Base-by-base conservation (phyloP, 345 rosid species). In the Eucalyptus cloeziana region DNA sequence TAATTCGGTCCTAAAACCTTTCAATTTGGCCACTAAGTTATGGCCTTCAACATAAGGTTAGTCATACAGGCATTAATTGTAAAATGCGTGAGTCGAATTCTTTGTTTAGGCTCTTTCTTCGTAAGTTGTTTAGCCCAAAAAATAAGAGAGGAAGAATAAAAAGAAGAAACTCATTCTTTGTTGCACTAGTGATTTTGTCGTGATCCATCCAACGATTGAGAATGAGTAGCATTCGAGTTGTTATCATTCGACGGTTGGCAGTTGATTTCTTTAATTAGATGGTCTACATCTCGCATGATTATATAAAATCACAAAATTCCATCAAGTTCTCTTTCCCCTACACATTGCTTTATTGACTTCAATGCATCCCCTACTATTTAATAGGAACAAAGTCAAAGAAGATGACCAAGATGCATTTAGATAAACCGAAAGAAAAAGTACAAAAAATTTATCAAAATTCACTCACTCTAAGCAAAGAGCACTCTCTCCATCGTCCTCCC, bases 11-110 rank as follows among this genome's bases (percentile, higher is more conserved):
- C 1, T 16, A 71, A 33, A 5, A 17, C 0, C 33, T 71, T 33
- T 71, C 0, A 19, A 71, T 71, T 71, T 33, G 13, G 1, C 27
- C 14, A 21, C 5, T 2, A 10, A 21, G 15, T 76, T 40, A 37
- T 0, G 27, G 27, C 47, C 47, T 76, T 21, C 30, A 4, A 37
- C 45, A 37, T 33, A 69, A 67, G 11, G 40, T 15, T 67, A 67
- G 45, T 9, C 2, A 19, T 6, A 10, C 81, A 9, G 0, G 12
- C 13, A 9, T 71, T 17, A 33, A 33, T 37, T 33, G 2, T 3
- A 19, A 71, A 19, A 22, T 37, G 24, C 0, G 25, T 2, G 25
- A 10, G 81, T 37, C 4, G 0, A 71, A 37, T 9, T 37, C 45
- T 71, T 71, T 31, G 79, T 69, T 31, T 31, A 31, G 71, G 33